Base-by-base conservation (phyloP, 331 rosid genomes). In the Prunus yedoensis region DNA sequence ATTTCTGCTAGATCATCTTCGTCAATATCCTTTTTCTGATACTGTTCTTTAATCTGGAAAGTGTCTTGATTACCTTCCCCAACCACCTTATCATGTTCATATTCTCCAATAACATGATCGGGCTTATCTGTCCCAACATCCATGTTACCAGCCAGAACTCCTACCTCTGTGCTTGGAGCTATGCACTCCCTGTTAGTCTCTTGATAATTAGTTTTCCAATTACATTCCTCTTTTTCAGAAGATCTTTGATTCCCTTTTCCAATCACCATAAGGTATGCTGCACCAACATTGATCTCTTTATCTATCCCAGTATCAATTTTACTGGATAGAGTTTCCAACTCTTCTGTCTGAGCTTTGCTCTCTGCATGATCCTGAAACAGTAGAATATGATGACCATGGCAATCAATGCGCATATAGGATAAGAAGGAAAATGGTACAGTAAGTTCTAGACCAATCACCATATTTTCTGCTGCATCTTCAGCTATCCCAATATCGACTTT, bases 1-100 rank as follows among this genome's bases (percentile, higher is more conserved):
- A 43, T 43, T 23, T 13, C 76, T 71, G 50, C 21, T 17, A 70
- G 64, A 70, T 32, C 75, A 38, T 32, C 74, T 17, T n/a, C 64
- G 32, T 32, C 75, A 2, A n/a, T 18, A 53, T 20, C 12, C 8
- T 30, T 70, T n/a, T 1, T 20, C 35, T 32, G 8, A 53, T 70
- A 18, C 8, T 38, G 27, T 66, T 66, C 70, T 41, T 65, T 30
- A 25, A 61, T 14, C 43, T 61, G 43, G 66, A 61, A 5, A 14
- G 35, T 25, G n/a, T 61, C 6, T 0, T 28, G 66, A 28, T 61
- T 61, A 5, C 11, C 66, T 27, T 14, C 66, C 66, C 20, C 66
- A 28, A 61, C 65, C 38, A 59, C 32, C 35, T 23, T 25, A 59
- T 59, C 65, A 25, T 13, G 8, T 23, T 68, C 58, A 68, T 25